phyloP scores from a whole-genome alignment of 257 asterid genomes.

The Catharanthus roseus region DNA sequence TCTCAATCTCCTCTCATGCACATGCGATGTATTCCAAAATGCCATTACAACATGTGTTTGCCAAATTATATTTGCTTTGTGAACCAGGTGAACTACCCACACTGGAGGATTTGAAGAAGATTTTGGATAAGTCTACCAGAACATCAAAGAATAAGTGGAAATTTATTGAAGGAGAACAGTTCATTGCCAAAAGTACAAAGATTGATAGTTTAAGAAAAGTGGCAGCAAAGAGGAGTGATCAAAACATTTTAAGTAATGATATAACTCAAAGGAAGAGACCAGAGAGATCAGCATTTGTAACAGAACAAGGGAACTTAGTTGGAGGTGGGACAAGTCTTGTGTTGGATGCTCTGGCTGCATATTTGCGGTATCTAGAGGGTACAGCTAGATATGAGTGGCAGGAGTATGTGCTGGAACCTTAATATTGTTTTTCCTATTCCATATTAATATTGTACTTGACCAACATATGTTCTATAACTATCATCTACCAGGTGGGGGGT shows the following conservation, averaged over 20 bases:
- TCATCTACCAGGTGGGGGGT: neutral
- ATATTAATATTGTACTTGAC: neutral
- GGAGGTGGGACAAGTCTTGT: conserved; percentile 74
- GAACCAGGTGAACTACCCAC: conserved; percentile 62
- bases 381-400: conserved; percentile 78
- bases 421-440: neutral
- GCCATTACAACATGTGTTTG: neutral
- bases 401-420: conserved; percentile 54
- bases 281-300: conserved; percentile 63
- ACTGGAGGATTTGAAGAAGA: conserved; percentile 47
- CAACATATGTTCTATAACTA: neutral
- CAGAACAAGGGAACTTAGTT: conserved; percentile 55
- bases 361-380: conserved; percentile 84
- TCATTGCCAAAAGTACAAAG: conserved; percentile 10
- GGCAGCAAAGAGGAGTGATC: conserved; percentile 23
- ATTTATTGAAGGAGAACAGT: conserved; percentile 36
- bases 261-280: conserved; percentile 39
- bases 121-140: conserved; percentile 29
- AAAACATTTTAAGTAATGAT: conserved; percentile 21
- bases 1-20: neutral
- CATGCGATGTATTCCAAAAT: neutral
- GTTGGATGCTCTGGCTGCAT: conserved; percentile 81
- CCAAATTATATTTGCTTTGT: conserved; percentile 2
- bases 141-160: conserved; percentile 38
- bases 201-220: conserved; percentile 21